Evolutionary conservation across 1,284 basidiomycete genomes (phyloP).

Genomic region (Fomitopsis schrenkii): DNA sequence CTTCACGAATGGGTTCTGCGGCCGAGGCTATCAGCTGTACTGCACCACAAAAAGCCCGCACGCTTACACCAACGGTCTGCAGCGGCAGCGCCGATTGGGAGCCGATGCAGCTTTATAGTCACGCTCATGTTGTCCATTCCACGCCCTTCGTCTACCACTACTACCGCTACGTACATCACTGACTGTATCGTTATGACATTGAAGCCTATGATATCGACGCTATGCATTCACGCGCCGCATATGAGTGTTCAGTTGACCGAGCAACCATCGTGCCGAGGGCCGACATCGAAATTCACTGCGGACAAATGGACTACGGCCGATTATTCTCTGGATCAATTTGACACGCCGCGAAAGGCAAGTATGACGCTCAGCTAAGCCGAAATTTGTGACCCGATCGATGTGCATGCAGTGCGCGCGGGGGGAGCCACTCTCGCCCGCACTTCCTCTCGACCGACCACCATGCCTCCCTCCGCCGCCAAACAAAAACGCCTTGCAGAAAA

Average conservation of each 20-base stretch:
- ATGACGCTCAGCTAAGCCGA: constrained; percentile 21
- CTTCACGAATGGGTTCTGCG: constrained; percentile 3
- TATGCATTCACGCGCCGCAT: background rate
- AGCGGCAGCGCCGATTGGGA: constrained; percentile 74
- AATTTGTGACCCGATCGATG: constrained; percentile 20
- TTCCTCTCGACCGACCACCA: constrained; percentile 24
- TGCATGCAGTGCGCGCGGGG: background rate
- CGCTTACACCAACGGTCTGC: constrained; percentile 80
- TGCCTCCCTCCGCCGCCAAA: constrained; percentile 78
- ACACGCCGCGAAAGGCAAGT: background rate
- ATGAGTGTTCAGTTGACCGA: background rate
- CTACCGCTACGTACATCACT: background rate
- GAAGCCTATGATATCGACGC: background rate
- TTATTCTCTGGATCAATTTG: background rate
- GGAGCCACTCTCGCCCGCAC: background rate
- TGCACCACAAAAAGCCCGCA: constrained; percentile 88
- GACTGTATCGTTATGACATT: background rate
- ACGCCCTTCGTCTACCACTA: background rate
- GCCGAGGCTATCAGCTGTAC: constrained; percentile 39
- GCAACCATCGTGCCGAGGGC: background rate
- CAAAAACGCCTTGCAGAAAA: constrained; percentile 89
- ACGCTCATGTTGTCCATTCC: background rate
- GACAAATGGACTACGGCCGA: background rate
- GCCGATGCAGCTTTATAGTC: constrained; percentile 49
- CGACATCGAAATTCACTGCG: background rate